Conservation (phyloP, 768 basidiomycete species). For the Mycena latifolia region DNA sequence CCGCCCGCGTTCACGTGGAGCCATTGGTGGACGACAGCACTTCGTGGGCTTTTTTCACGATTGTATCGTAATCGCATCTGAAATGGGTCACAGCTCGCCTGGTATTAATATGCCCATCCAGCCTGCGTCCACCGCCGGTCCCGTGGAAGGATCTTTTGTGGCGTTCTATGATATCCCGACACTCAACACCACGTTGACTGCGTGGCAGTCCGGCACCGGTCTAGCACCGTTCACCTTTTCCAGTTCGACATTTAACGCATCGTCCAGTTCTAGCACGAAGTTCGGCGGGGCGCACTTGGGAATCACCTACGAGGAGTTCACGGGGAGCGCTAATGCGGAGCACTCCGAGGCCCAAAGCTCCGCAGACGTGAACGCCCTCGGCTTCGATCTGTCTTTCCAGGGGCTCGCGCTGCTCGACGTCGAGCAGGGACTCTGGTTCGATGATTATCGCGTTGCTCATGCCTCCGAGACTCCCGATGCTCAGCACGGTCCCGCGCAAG, state of each 20-base stretch:
- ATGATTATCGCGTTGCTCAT: neutral
- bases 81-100: neutral
- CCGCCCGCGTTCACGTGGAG: neutral
- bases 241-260: neutral
- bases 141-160: neutral
- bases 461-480: slow-evolving; percentile 3
- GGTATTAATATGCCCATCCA: slow-evolving; percentile 13
- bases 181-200: slow-evolving; percentile 1
- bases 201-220: slow-evolving; percentile 1
- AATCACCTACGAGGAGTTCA: neutral
- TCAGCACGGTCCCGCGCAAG: neutral
- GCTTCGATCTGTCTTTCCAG: neutral
- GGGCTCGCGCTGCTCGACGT: slow-evolving; percentile 4
- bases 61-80: too few relatives aligned
- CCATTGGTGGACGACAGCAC: neutral
- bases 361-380: neutral
- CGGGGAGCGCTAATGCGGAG: neutral
- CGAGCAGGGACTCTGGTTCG: slow-evolving; percentile 14
- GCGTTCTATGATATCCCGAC: slow-evolving; percentile 4
- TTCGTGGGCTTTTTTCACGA: neutral
- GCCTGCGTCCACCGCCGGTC: neutral
- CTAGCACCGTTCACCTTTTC: neutral
- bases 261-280: neutral
- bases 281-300: slow-evolving; percentile 3
- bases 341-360: neutral